Base-by-base conservation (phyloP, 169 alveolate genomes). In the Sarcocystis neurona region DNA sequence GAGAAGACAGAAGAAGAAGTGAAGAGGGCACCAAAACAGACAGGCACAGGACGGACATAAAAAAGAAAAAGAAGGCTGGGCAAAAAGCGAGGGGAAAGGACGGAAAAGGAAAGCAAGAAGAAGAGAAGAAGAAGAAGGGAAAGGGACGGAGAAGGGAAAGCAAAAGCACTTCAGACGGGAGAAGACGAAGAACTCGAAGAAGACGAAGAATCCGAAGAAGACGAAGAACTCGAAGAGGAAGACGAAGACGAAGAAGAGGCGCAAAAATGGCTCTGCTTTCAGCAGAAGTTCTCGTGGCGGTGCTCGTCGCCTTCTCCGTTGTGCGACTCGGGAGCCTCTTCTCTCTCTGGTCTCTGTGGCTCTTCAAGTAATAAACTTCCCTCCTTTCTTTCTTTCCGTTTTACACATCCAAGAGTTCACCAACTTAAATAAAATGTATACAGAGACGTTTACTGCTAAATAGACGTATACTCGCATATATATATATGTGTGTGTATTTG, bases 311-410 rank as follows among this genome's bases (percentile, higher is more conserved):
- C 8, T 72, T 72, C 53, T 37, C 41, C 53, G 32, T 72, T 39
- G 6, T 72, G 15, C 82, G 82, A 6, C 43, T 72, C 18, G 82
- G 82, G 56, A 15, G 30, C 32, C 23, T 41, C 20, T 56, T 72
- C 58, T 56, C 34, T 72, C 82, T 72, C 53, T 72, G 82, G 82
- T 30, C 56, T 5, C 58, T 72, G 58, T 72, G 82, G 82, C n/a
- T n/a, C n/a, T n/a, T n/a, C n/a, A n/a, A n/a, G n/a, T n/a, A n/a
- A n/a, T n/a, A n/a, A n/a, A n/a, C n/a, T n/a, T n/a, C n/a, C n/a
- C n/a, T n/a, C n/a, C n/a, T n/a, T n/a, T n/a, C n/a, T n/a, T n/a
- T n/a, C n/a, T n/a, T n/a, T n/a, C n/a, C n/a, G n/a, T n/a, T n/a
- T n/a, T n/a, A n/a, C n/a, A n/a, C n/a, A n/a, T n/a, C n/a, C n/a